Percentiles rank a stretch among this genome's conserved stretches.
Evolutionary conservation across 2,329 filamentous ascomycete genomes (phyloP).

Genomic region (Xylariaceae sp.): DNA sequence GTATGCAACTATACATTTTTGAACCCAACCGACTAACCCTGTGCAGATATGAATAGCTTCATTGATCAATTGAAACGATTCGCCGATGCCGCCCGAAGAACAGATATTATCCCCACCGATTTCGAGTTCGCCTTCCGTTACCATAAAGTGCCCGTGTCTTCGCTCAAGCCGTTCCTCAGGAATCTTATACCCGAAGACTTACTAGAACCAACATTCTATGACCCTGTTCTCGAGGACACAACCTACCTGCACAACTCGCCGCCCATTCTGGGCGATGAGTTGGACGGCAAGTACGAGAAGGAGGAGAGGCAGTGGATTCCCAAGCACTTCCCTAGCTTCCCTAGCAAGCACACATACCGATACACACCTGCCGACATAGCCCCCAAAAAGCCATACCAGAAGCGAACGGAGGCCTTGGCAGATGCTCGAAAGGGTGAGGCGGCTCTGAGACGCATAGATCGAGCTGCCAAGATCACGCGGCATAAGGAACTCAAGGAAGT

Average conservation of each 20-base stretch:
- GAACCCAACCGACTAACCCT: conserved; percentile 20
- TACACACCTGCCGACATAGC: conserved; percentile 46
- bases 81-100: conserved; percentile 48
- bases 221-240: conserved; percentile 38
- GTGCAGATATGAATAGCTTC: conserved; percentile 47
- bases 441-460: conserved; percentile 55
- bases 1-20: neutral
- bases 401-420: conserved; percentile 55
- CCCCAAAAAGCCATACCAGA: conserved; percentile 50
- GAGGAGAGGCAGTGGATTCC: conserved; percentile 55
- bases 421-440: conserved; percentile 60
- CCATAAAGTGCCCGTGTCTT: conserved; percentile 49
- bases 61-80: conserved; percentile 46
- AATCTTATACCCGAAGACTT: conserved; percentile 45
- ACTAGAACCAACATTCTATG: conserved; percentile 38
- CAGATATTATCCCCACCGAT: conserved; percentile 52
- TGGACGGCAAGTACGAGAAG: conserved; percentile 57
- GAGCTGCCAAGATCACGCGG: conserved; percentile 60
- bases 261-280: conserved; percentile 48
- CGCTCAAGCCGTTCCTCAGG: conserved; percentile 53
- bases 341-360: conserved; percentile 61
- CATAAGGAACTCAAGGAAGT: conserved; percentile 59
- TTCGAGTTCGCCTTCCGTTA: conserved; percentile 51
- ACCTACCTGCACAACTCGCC: conserved; percentile 39
- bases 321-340: conserved; percentile 55